Evolutionary conservation across 164 flowering plant species (phyloP), one percentile per base, ranked within the genome.

Genomic region (Akebia trifoliata): DNA sequence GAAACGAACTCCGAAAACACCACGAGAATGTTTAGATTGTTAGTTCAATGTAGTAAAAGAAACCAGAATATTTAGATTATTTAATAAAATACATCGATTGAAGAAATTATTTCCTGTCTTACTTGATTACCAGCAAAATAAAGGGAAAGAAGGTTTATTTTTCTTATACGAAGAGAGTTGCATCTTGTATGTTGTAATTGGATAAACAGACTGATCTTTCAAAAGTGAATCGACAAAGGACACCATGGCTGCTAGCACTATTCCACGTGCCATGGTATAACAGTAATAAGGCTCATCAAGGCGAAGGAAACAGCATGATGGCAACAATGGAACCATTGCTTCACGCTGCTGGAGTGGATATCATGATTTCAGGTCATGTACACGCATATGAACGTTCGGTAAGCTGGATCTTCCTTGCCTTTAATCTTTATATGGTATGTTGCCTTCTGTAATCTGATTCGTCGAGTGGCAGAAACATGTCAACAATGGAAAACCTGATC

Each of bases 231-330:
- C 75, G 97, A 11, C 52, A 71, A 54, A 87, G 53, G 71, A 93
- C 97, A 35, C 97, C 96, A 4, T 90, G 97, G 98, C 76, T 92
- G 9, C 63, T 92, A 43, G 99, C 75, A 15, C 68, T 87, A n/a
- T 80, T 87, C 60, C 97, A 93, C 69, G 99, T 74, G n/a, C 99
- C 99, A 30, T 93, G 99, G 97, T 93, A 93, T 63, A 93, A 90
- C 64, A 90, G 89, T 54, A 93, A 93, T 53, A 51, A 61, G 55
- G 99, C 97, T 69, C 99, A 90, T 72, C 90, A 80, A 78, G 82
- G 83, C 45, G 99, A 87, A 70, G 97, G 87, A 22, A 90, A 84
- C 34, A 54, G 61, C 20, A 93, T 93, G 99, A 93, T 78, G 97
- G 75, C 76, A 30, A 44, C 82, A 24, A 81, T 93, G 85, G 99